These are phyloP conservation scores for Aspergillus tamarii DNA, from an alignment of 2,329 filamentous ascomycete species.

Conservation along the genomic window DNA sequence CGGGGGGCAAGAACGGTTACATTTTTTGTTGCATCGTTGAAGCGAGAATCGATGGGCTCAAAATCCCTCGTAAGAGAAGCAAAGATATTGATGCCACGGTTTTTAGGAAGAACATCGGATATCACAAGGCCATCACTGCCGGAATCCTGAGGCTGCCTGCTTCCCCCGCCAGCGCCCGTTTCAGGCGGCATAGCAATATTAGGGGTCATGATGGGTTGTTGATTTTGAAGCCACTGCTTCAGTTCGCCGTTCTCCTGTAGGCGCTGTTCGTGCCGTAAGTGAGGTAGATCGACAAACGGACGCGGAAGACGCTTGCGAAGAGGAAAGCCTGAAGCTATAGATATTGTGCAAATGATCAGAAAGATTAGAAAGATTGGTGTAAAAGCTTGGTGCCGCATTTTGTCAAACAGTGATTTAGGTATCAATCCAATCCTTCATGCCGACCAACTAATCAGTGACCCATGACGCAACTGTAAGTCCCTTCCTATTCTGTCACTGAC, in stretches of 20 bases:
- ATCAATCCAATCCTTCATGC: not conserved
- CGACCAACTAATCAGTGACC: not conserved
- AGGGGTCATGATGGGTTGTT: conserved; percentile 31
- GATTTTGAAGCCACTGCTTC: conserved; percentile 24
- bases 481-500: not conserved
- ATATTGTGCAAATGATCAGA: conserved; percentile 17
- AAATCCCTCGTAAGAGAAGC: conserved; percentile 78
- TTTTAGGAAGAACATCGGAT: conserved; percentile 80
- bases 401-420: conserved; percentile 5
- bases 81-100: conserved; percentile 81
- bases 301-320: conserved; percentile 27
- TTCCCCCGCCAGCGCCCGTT: conserved; percentile 6
- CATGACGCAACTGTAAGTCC: conserved; percentile 27
- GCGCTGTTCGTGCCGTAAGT: conserved; percentile 18
- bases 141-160: conserved; percentile 16
- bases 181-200: conserved; percentile 27
- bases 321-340: conserved; percentile 18
- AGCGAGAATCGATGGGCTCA: conserved; percentile 66
- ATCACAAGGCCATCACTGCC: conserved; percentile 63
- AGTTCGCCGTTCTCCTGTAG: conserved; percentile 18
- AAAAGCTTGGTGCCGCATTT: conserved; percentile 16
- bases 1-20: conserved; percentile 86
- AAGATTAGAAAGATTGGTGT: conserved; percentile 9
- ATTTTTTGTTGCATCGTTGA: conserved; percentile 68
- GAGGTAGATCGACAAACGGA: conserved; percentile 20